Base-by-base conservation (phyloP, 2,329 filamentous ascomycete species). In the Septoria linicola region DNA sequence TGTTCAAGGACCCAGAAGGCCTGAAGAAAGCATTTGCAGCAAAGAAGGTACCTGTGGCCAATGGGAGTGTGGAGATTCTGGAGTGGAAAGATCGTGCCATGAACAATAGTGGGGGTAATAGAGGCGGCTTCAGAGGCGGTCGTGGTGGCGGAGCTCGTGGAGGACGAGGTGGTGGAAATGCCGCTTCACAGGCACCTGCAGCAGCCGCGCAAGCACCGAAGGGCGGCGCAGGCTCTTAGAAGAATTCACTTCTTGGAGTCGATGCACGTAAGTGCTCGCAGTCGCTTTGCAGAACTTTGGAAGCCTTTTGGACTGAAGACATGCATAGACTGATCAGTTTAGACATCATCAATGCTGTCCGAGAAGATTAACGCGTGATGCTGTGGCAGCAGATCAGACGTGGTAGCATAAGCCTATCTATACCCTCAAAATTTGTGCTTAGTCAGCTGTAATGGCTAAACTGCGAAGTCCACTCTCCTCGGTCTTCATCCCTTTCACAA, bases 21-120 rank as follows among this genome's bases (percentile, higher is more conserved):
- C 76, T 97, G 20, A 81, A 81, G 62, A 89, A 88, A 64, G 92
- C 92, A 4, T 83, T 96, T 65, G 80, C 83, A 13, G 88, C 87
- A 10, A 95, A 89, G 64, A 89, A 88, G 0, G 80, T 96, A 23
- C 75, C 85, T 16, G 85, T 97, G 8, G 91, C 87, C 0, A 87
- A 95, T 66, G 90, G 88, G 5, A 85, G 85, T 8, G 89, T 97
- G 1, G 88, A 95, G 58, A 87, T 97, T 1, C 73, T 95, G 19
- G 91, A 96, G 72, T 81, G 87, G 42, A 89, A 88, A 68, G 85
- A 88, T 30, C 57, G 58, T 19, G 49, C 43, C 47, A 41, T 47
- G 14, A 51, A 51, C 23, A 54, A 50, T 4, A 56, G 49, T 27
- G 54, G 54, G 8, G 40, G 53, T 1, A 47, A 55, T 6, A 54